Evolutionary conservation across 257 asterid species (phyloP).

Genomic region (Solanum chiquidenum): DNA sequence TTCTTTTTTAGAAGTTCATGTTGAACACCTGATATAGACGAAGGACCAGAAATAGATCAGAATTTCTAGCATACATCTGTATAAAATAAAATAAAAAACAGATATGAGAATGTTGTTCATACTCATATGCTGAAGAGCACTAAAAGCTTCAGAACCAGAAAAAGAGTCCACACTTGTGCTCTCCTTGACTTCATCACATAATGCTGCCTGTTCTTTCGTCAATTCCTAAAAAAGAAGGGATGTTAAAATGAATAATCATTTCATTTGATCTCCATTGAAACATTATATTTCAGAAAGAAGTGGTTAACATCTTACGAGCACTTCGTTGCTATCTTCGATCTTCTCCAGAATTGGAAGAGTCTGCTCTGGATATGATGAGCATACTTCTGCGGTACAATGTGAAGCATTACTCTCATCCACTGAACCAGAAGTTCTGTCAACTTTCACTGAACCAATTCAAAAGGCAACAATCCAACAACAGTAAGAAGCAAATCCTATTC

Average conservation of each 20-base stretch:
- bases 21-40: conserved; percentile 35
- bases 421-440: neutral
- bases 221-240: conserved; percentile 4
- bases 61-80: neutral
- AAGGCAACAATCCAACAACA: neutral
- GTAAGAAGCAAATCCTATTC: neutral
- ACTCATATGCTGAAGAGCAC: conserved; percentile 60
- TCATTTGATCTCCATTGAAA: neutral
- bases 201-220: conserved; percentile 37
- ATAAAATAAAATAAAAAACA: neutral
- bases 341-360: conserved; percentile 47
- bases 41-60: neutral
- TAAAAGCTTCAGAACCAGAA: conserved; percentile 40
- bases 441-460: neutral
- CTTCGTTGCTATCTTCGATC: conserved; percentile 40
- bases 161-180: conserved; percentile 40
- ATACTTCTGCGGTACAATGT: conserved; percentile 22
- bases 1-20: conserved; percentile 48
- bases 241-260: neutral
- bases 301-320: conserved; percentile 36
- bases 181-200: conserved; percentile 51
- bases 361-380: conserved; percentile 26
- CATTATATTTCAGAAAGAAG: neutral
- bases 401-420: conserved; percentile 27
- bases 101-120: conserved; percentile 10